Conservation (phyloP, 345 rosid species). For the Triadica sebifera region DNA sequence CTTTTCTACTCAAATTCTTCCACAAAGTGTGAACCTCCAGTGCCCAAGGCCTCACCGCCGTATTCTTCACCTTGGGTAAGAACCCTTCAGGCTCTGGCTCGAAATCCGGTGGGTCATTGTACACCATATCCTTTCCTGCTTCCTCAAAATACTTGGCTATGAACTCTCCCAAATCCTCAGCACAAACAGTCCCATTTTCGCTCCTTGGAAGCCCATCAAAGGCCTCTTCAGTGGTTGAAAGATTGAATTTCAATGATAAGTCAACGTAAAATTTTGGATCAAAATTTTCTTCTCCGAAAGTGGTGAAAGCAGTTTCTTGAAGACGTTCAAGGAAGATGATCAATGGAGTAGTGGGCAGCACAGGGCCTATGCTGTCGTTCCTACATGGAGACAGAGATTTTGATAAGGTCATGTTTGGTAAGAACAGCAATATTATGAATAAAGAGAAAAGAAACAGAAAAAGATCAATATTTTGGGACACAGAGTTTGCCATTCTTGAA, state of each 20-base stretch:
- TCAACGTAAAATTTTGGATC: constrained; percentile 76
- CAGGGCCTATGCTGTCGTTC: constrained; percentile 6
- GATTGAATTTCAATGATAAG: constrained; percentile 51
- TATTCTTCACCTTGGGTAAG: constrained; percentile 64
- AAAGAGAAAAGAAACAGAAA: neutral
- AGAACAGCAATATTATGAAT: neutral
- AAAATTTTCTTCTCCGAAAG: constrained; percentile 41
- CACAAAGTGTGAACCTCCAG: constrained; percentile 74
- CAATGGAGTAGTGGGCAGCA: constrained; percentile 33
- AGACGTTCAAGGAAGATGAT: constrained; percentile 63
- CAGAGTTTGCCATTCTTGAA: constrained; percentile 1
- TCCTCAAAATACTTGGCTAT: constrained; percentile 36
- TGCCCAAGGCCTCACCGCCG: constrained; percentile 72
- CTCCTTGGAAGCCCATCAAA: constrained; percentile 50
- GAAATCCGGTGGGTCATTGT: constrained; percentile 58
- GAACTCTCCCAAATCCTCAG: constrained; percentile 23
- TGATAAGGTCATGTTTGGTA: constrained; percentile 1
- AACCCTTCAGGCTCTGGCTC: constrained; percentile 59
- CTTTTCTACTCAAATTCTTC: constrained; percentile 62
- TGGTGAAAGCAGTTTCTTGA: constrained; percentile 54
- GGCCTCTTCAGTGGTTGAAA: constrained; percentile 42
- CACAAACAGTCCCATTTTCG: constrained; percentile 30
- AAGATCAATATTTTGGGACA: neutral
- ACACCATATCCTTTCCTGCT: constrained; percentile 58
- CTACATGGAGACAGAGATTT: constrained; percentile 5